Percentiles rank a stretch among this genome's conserved stretches.
These are phyloP conservation scores for Botrytis medusae DNA, from an alignment of 2,329 filamentous ascomycete species.

Conservation along the genomic window DNA sequence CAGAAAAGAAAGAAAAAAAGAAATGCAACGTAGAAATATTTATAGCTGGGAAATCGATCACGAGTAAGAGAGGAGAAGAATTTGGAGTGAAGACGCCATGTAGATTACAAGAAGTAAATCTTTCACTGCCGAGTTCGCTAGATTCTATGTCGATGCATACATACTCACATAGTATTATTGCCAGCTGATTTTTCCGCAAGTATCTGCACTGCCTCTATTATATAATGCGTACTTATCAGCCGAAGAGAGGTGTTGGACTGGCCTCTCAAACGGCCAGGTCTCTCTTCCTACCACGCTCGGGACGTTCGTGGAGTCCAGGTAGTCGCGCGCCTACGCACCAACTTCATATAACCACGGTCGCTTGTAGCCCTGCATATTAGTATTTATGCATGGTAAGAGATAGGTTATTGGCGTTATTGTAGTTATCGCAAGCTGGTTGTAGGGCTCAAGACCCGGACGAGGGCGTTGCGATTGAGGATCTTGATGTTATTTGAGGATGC, in stretches of 20 bases:
- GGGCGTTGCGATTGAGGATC: background rate
- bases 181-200: background rate
- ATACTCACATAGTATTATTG: background rate
- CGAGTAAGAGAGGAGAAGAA: background rate
- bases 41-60: background rate
- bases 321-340: conserved; percentile 1
- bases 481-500: background rate
- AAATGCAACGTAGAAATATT: background rate
- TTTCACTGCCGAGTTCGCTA: background rate
- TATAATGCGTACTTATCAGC: background rate
- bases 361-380: background rate
- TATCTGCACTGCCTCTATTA: background rate
- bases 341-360: background rate
- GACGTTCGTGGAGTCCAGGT: background rate
- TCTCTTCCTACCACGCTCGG: background rate
- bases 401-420: background rate
- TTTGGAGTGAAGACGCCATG: background rate
- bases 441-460: background rate
- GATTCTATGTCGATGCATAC: background rate
- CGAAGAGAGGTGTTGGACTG: background rate
- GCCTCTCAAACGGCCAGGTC: background rate
- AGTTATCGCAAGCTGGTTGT: background rate
- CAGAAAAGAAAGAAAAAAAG: background rate
- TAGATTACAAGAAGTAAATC: background rate
- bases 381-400: background rate